Percentiles rank a stretch among this genome's conserved stretches.
Evolutionary conservation across 768 basidiomycete species (phyloP).

Genomic region (Multifurca ochricompacta): DNA sequence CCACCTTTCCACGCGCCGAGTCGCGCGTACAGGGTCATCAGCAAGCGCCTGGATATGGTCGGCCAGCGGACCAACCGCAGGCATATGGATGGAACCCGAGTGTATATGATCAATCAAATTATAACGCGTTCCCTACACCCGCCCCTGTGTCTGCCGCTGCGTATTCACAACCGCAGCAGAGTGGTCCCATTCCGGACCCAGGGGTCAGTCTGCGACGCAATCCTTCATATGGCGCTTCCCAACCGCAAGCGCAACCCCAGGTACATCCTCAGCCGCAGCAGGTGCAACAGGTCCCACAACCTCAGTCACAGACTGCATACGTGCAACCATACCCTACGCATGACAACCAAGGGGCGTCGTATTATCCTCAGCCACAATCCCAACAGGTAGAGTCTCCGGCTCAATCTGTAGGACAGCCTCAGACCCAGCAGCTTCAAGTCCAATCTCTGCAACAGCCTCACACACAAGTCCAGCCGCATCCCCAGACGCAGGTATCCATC

Average conservation of each 20-base stretch:
- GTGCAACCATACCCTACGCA: constrained; percentile 21
- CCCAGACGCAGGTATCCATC: constrained; percentile 23
- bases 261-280: constrained; percentile 27
- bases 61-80: constrained; percentile 29
- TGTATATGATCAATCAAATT: constrained; percentile 39
- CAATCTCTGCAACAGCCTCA: constrained; percentile 24
- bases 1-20: constrained; percentile 28
- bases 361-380: constrained; percentile 13
- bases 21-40: constrained; percentile 26
- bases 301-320: constrained; percentile 26
- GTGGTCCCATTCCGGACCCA: constrained; percentile 18
- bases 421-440: no score
- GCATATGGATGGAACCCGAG: constrained; percentile 46
- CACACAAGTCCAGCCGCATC: constrained; percentile 24
- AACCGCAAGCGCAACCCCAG: constrained; percentile 25
- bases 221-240: constrained; percentile 1
- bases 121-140: constrained; percentile 33
- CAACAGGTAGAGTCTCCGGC: constrained; percentile 13
- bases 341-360: constrained; percentile 21
- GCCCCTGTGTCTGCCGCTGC: constrained; percentile 25
- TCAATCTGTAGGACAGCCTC: not conserved
- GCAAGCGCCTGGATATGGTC: constrained; percentile 25
- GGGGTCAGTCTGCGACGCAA: not conserved
- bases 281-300: constrained; percentile 19
- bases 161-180: constrained; percentile 26